A percentile compares a stretch with the other conserved stretches of the same genome.
phyloP scores from a whole-genome alignment of 495 filamentous ascomycete species.

The Stereocaulon alpinum region DNA sequence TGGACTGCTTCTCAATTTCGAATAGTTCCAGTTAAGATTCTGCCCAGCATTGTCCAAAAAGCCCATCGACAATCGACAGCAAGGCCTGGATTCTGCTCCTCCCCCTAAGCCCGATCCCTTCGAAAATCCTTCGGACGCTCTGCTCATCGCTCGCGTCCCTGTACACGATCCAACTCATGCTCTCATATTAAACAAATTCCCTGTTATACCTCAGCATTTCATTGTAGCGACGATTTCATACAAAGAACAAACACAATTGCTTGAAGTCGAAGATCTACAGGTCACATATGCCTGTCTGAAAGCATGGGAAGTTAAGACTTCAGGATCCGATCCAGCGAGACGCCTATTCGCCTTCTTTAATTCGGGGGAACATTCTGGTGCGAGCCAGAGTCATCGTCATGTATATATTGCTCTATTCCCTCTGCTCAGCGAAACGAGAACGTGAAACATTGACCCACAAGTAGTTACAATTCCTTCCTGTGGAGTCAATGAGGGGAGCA shows the following conservation, averaged over 20 bases:
- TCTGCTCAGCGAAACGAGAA: neutral
- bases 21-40: constrained; percentile 67
- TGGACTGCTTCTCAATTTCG: neutral
- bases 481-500: constrained; percentile 49
- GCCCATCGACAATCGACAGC: constrained; percentile 34
- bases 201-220: constrained; percentile 69
- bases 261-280: constrained; percentile 56
- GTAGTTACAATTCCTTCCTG: constrained; percentile 58
- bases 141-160: constrained; percentile 51
- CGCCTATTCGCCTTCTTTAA: constrained; percentile 76
- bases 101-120: constrained; percentile 60
- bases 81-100: constrained; percentile 13
- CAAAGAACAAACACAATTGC: constrained; percentile 56
- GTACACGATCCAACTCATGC: constrained; percentile 44
- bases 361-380: constrained; percentile 64
- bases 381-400: constrained; percentile 71
- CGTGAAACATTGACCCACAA: neutral
- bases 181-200: constrained; percentile 74
- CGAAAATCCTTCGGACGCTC: constrained; percentile 48
- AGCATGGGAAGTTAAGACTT: constrained; percentile 40
- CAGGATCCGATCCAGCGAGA: neutral
- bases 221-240: constrained; percentile 61
- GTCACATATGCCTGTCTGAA: constrained; percentile 55
- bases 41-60: constrained; percentile 68
- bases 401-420: neutral